Base-by-base conservation (phyloP, 163 green algal genomes). In the Chlamydomonas reinhardtii region DNA sequence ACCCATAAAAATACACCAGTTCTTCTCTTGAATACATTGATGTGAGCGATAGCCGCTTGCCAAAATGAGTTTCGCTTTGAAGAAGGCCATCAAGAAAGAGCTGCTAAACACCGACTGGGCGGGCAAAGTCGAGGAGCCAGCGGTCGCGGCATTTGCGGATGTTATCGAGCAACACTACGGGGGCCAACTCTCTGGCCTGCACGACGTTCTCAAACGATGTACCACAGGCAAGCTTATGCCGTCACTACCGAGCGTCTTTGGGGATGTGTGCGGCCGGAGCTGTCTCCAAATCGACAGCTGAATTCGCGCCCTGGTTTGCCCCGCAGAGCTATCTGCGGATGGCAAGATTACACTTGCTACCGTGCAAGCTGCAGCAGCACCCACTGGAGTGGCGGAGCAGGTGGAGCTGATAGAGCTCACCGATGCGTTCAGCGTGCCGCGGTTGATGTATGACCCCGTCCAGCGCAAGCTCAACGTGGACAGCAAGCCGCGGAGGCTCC, bases 391-490 rank as follows among this genome's bases (percentile, higher is more conserved):
- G 32, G 16, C n/a, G 24, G 31, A 79, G 56, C 48, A 43, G 19
- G 68, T 83, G n/a, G 86, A 94, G 29, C 74, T 90, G 3, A 48
- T 96, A 1, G 86, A 93, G 34, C 74, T 97, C 6, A 88, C 96
- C 22, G 89, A 93, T 27, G 94, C 95, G 2, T 97, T 96, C 66
- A 68, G 93, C 5, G 76, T 96, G 72, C 95, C 95, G 2, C 91
- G 90, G 22, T 78, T 97, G 2, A 83, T 82, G 9, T 97, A 95
- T 75, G 95, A 98, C 83, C 71, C 91, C 16, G 90, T 97, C 29
- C 80, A 86, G 75, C 89, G 94, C 32, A 95, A 96, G 72, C 84
- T 95, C 12, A 94, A 95, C 69, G 86, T 87, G 27, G 89, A 94
- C 75, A 88, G 84, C 34, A 65, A 92, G 85, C 89, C 92, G 25